phyloP scores from a whole-genome alignment of 805 yeast species.

The Yarrowia osloensis region DNA sequence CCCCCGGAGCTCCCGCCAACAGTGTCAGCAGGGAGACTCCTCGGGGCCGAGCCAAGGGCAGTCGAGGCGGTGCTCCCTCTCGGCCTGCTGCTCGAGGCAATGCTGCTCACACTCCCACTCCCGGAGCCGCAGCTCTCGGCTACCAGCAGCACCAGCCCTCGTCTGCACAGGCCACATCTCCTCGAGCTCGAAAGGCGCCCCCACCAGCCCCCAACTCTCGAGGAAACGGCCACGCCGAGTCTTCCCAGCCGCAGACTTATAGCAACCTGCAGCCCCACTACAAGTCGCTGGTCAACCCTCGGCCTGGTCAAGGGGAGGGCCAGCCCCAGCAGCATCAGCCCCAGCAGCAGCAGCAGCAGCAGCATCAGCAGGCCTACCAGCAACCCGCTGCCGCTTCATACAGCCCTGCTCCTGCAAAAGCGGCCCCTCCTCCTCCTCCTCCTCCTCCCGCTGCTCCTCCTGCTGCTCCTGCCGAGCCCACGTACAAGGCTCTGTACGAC shows the following conservation, averaged over 20 bases:
- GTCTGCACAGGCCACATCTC: slow-evolving; percentile 32
- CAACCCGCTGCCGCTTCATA: slow-evolving; percentile 36
- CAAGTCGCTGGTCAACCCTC: slow-evolving; percentile 22
- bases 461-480: slow-evolving; percentile 62
- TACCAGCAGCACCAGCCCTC: slow-evolving; percentile 13
- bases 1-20: slow-evolving; percentile 73
- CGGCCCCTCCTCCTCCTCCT: slow-evolving; percentile 36
- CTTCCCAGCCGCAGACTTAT: slow-evolving; percentile 3
- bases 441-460: slow-evolving; percentile 64
- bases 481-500: slow-evolving; percentile 82
- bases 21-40: slow-evolving; percentile 77
- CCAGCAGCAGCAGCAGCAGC: not conserved
- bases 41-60: slow-evolving; percentile 27
- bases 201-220: slow-evolving; percentile 33
- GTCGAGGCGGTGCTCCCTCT: slow-evolving; percentile 32
- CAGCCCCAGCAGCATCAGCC: slow-evolving; percentile 33
- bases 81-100: slow-evolving; percentile 34
- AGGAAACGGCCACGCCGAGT: slow-evolving; percentile 24
- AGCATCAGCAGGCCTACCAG: slow-evolving; percentile 31
- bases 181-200: slow-evolving; percentile 36
- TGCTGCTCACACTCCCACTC: slow-evolving; percentile 31
- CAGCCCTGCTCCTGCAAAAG: slow-evolving; percentile 37
- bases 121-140: slow-evolving; percentile 11
- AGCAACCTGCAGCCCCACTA: slow-evolving; percentile 18
- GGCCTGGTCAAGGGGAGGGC: not conserved